Evolutionary conservation across 2,329 filamentous ascomycete species (phyloP).

Genomic region (Alternaria infectoria): DNA sequence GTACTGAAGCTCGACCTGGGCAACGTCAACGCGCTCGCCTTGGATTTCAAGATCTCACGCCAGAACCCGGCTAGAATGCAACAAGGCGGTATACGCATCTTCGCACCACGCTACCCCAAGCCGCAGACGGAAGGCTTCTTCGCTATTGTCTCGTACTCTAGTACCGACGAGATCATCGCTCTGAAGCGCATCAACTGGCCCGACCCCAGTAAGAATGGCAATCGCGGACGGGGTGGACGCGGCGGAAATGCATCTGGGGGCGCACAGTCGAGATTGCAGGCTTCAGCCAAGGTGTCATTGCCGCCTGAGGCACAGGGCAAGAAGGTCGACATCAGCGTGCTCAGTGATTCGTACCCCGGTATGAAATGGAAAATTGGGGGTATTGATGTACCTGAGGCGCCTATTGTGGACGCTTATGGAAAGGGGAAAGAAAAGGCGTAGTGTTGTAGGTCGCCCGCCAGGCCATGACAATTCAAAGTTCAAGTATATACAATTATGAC

Average conservation of each 20-base stretch:
- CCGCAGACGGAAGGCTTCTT: slow-evolving; percentile 95
- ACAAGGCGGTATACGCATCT: slow-evolving; percentile 71
- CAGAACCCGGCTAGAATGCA: slow-evolving; percentile 60
- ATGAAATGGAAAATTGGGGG: slow-evolving; percentile 67
- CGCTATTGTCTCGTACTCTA: slow-evolving; percentile 72
- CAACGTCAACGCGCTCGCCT: slow-evolving; percentile 65
- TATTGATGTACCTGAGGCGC: slow-evolving; percentile 57
- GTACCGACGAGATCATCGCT: slow-evolving; percentile 77
- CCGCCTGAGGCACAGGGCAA: slow-evolving; percentile 61
- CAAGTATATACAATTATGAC: no score
- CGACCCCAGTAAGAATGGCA: slow-evolving; percentile 21
- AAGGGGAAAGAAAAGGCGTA: slow-evolving; percentile 34
- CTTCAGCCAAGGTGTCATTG: slow-evolving; percentile 66
- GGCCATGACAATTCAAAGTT: no score
- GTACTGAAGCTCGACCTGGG: slow-evolving; percentile 68
- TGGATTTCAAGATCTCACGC: slow-evolving; percentile 70
- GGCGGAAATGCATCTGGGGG: slow-evolving; percentile 17
- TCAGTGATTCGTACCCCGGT: slow-evolving; percentile 88
- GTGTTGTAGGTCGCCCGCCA: no score
- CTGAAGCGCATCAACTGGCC: slow-evolving; percentile 86
- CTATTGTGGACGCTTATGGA: slow-evolving; percentile 34
- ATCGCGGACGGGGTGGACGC: slow-evolving; percentile 9
- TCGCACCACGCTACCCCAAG: slow-evolving; percentile 89
- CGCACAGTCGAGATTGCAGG: slow-evolving; percentile 53
- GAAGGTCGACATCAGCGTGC: slow-evolving; percentile 74